phyloP scores from a whole-genome alignment of 257 asterid species.

The Primulina eburnea region DNA sequence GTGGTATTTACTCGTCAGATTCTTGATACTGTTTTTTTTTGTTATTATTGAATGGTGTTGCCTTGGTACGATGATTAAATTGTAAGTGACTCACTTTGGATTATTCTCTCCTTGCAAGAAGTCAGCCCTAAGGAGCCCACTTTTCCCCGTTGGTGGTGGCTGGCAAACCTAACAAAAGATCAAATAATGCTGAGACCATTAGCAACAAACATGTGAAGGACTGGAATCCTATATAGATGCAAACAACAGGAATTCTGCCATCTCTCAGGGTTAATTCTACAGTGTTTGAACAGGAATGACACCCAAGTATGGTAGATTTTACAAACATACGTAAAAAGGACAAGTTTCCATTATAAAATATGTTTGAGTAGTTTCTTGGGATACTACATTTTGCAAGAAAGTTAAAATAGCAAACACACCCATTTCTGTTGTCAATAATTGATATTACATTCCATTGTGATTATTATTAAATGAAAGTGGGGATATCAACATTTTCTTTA shows the following conservation, averaged over 20 bases:
- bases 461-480: too few relatives aligned
- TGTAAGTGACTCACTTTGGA: constrained; percentile 52
- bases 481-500: background rate
- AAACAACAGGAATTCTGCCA: background rate
- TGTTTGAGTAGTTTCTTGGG: background rate
- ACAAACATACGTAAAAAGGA: background rate
- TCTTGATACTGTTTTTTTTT: background rate
- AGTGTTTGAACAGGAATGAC: background rate
- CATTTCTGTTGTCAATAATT: background rate
- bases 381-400: background rate
- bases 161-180: constrained; percentile 56
- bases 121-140: constrained; percentile 83
- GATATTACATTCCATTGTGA: background rate
- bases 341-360: background rate
- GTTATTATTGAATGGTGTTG: background rate
- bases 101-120: constrained; percentile 57
- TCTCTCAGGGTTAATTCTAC: background rate
- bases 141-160: constrained; percentile 84
- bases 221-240: background rate
- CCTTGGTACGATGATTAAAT: background rate
- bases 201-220: background rate
- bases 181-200: background rate
- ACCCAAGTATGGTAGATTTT: background rate
- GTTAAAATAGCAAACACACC: background rate
- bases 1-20: background rate